A percentile compares a stretch with the other conserved stretches of the same genome.
Conservation (phyloP, 2,329 filamentous ascomycete genomes). For the Exophiala calicioides region DNA sequence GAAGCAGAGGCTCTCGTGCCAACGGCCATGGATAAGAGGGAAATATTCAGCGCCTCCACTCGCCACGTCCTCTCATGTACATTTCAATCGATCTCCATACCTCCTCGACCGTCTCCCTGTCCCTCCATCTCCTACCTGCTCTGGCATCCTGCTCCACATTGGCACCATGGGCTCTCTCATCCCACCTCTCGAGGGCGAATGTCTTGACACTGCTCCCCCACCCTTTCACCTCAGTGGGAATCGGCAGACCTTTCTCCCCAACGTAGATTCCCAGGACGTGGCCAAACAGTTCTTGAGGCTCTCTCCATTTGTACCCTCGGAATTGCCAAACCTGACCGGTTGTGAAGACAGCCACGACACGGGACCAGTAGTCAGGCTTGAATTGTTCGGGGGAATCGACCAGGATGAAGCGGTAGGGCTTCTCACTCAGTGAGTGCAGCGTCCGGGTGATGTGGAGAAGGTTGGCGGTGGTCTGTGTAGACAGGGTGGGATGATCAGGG, state of each 20-base stretch:
- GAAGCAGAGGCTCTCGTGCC: background rate
- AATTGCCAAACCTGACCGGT: constrained; percentile 99
- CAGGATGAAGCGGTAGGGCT: constrained; percentile 87
- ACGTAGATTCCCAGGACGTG: constrained; percentile 86
- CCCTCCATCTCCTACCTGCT: constrained; percentile 67
- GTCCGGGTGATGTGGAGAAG: constrained; percentile 83
- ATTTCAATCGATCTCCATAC: constrained; percentile 89
- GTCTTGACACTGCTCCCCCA: constrained; percentile 85
- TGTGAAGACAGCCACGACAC: constrained; percentile 94
- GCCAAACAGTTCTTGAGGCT: constrained; percentile 82
- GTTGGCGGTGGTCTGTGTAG: constrained; percentile 67
- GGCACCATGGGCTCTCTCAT: constrained; percentile 44
- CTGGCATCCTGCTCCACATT: constrained; percentile 37
- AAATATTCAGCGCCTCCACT: constrained; percentile 27
- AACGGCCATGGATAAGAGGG: too few species aligned
- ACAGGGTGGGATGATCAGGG: constrained; percentile 63
- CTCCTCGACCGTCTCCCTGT: constrained; percentile 87
- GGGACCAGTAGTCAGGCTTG: constrained; percentile 96
- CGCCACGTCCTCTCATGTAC: constrained; percentile 78
- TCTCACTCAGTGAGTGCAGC: constrained; percentile 61
- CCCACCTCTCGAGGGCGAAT: constrained; percentile 83
- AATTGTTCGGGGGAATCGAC: constrained; percentile 93
- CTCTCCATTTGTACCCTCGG: constrained; percentile 95
- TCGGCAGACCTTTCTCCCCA: constrained; percentile 82
- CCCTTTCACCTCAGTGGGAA: constrained; percentile 73